Evolutionary conservation across 352 stramenopile species (phyloP), one percentile per base, ranked within the genome.

Genomic region (Pythium guiyangense): DNA sequence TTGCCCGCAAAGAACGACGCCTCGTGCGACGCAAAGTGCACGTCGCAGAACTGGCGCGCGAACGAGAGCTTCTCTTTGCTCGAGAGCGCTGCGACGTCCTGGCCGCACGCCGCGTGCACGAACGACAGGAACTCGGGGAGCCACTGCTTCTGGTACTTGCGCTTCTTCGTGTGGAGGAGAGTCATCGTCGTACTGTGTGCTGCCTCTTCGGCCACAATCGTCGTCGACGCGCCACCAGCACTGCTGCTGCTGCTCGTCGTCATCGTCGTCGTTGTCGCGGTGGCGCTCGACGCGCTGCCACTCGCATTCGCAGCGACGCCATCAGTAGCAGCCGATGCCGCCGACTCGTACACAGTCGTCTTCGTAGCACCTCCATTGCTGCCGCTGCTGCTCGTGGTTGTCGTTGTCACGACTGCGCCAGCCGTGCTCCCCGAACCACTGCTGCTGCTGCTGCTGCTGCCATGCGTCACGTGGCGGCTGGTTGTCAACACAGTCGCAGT

Each of bases 31-130:
- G 12, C 40, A 5, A 45, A 45, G 17, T 14, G 40, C 43, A 29
- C 43, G 43, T 26, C 43, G 43, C 43, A 74, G 66, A 79, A 79
- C 27, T 64, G 60, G 67, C 70, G 70, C 53, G 70, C 70, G 59
- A 69, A 71, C 53, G 73, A 59, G 50, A 75, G 74, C 35, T 75
- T 52, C 47, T 79, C 64, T n/a, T 68, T 60, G 15, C 64, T 62
- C 31, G 63, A 71, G 59, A 79, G 43, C 34, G 55, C 57, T 59
- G 72, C 57, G 45, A 71, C 65, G 52, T 57, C 59, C 52, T 68
- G 66, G 14, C 64, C 64, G 48, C 67, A 62, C 27, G 54, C 59
- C 25, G 43, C 18, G 43, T 45, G 59, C 42, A 79, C 52, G 62
- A 71, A 79, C 46, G 51, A 46, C 29, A 71, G 47, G 54, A 79